Conservation (phyloP, 202 grass and related monocot genomes). For the Tripidium arundinaceum region DNA sequence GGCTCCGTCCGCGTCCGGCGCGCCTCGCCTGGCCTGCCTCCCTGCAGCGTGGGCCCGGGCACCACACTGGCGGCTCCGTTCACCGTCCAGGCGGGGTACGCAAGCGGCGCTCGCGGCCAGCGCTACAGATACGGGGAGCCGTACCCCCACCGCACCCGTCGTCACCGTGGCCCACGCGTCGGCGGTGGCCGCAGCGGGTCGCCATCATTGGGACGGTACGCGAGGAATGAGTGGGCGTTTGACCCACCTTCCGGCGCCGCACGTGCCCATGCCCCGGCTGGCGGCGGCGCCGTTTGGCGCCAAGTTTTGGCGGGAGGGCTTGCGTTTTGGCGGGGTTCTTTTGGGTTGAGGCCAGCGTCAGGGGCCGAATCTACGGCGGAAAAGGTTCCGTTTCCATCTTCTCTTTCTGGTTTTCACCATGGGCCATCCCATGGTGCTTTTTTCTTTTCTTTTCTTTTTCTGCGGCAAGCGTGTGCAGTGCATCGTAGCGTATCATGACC, state of each 20-base stretch:
- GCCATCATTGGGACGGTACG: neutral
- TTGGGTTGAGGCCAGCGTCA: neutral
- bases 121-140: neutral
- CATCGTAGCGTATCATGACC: neutral
- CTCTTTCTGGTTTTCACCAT: neutral
- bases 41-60: constrained; percentile 1
- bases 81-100: neutral
- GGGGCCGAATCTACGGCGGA: constrained; percentile 7
- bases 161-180: neutral
- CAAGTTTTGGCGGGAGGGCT: constrained; percentile 37
- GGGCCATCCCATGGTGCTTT: neutral
- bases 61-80: constrained; percentile 16
- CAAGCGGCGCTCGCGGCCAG: neutral
- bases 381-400: neutral
- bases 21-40: too few relatives aligned
- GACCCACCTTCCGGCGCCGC: constrained; percentile 10
- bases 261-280: neutral
- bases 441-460: neutral
- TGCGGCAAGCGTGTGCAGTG: neutral
- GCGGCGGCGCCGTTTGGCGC: constrained; percentile 35
- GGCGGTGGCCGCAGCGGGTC: neutral
- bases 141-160: neutral
- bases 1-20: neutral
- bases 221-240: constrained; percentile 18
- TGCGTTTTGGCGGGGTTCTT: constrained; percentile 5